Evolutionary conservation across 768 basidiomycete genomes (phyloP), one percentile per base, ranked within the genome.

Genomic region (Leccinum subgranulosum): DNA sequence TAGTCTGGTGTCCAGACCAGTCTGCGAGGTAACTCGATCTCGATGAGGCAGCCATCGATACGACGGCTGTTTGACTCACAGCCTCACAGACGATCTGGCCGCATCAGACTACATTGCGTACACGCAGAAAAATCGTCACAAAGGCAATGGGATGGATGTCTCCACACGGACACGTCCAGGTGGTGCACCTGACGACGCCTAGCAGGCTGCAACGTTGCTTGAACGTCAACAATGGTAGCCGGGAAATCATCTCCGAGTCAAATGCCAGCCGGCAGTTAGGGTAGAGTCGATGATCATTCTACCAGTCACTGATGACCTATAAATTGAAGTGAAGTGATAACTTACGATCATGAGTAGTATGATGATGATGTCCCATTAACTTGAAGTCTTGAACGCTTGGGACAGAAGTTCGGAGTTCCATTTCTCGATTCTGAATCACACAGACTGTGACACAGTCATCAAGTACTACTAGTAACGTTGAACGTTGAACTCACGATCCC

Each of bases 81-180:
- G 17, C 17, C n/a, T n/a, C 39, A n/a, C n/a, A 39, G n/a, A n/a
- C 39, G 39, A 41, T 39, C 39, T 39, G 39, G 9, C 10, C 39
- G n/a, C n/a, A 41, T 41, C n/a, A 41, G 39, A n/a, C n/a, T 41
- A n/a, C n/a, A n/a, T 41, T 41, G n/a, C 61, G 1, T 66, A 60
- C 28, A 49, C 50, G 23, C 23, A 23, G 23, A 2, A 23, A 23
- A 10, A 41, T 73, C 45, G 41, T 62, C 31, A 49, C 60, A 6
- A 60, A 46, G 47, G 43, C 66, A 21, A 49, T 66, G 23, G 57
- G 65, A 21, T 69, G 64, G 70, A 1, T 64, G 3, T 69, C 60
- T 21, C 64, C 67, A 29, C 61, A 61, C 52, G 55, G 55, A 25
- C 63, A 48, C 21, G 28, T 49, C 36, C 8, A 17, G 17, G 36